Percentiles rank a stretch among this genome's conserved stretches.
These are phyloP conservation scores for Aspergillus biplanus DNA, from an alignment of 495 filamentous ascomycete species.

Conservation along the genomic window DNA sequence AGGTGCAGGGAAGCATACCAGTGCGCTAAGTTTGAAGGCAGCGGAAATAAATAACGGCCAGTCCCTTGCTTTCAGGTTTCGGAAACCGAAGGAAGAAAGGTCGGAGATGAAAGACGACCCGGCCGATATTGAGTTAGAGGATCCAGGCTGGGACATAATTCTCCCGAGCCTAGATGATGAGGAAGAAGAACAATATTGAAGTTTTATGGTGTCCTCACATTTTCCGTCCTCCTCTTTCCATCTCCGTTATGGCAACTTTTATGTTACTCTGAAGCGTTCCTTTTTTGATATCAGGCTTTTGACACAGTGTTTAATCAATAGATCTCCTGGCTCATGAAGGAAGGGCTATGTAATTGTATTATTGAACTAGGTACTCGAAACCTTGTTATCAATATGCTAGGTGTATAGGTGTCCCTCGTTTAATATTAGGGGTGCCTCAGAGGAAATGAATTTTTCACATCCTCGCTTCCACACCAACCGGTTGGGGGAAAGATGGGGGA, in stretches of 20 bases:
- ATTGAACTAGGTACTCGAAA: no score
- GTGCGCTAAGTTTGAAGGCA: conserved; percentile 47
- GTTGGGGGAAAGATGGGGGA: no score
- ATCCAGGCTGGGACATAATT: conserved; percentile 66
- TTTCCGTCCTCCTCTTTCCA: background rate
- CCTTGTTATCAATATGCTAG: no score
- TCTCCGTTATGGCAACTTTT: background rate
- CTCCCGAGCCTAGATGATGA: conserved; percentile 63
- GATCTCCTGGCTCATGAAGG: background rate
- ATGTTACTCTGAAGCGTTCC: background rate
- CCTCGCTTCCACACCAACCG: no score
- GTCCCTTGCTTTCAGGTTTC: conserved; percentile 73
- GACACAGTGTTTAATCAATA: background rate
- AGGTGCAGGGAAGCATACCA: conserved; percentile 45
- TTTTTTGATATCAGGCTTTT: background rate
- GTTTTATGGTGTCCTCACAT: background rate
- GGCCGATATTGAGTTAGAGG: conserved; percentile 49
- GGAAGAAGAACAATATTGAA: conserved; percentile 36
- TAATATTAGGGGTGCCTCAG: no score
- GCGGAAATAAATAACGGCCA: conserved; percentile 59
- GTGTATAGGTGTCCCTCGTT: no score
- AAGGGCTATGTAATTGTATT: no score
- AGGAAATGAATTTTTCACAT: no score
- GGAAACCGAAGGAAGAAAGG: conserved; percentile 28
- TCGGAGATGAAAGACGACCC: conserved; percentile 22